Percentiles rank a stretch among this genome's conserved stretches.
Conservation (phyloP, 1,284 basidiomycete genomes). For the Meira miltonrushii region DNA sequence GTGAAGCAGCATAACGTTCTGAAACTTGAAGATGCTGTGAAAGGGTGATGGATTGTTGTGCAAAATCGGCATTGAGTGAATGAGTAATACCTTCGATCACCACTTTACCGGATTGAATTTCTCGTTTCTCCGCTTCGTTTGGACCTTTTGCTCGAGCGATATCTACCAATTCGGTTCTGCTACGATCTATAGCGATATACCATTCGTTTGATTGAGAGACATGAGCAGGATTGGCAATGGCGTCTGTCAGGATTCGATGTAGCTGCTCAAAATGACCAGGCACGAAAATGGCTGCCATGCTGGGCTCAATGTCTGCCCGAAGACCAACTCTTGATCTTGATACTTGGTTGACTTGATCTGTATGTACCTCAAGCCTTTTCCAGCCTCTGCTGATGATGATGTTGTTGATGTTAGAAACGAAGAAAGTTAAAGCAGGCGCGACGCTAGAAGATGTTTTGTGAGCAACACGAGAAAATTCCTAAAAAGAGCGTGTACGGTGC, state of each 20-base stretch:
- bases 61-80: slow-evolving; percentile 45
- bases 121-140: slow-evolving; percentile 41
- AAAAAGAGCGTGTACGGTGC: too few species aligned
- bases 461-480: too few species aligned
- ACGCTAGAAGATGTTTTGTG: too few species aligned
- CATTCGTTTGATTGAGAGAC: slow-evolving; percentile 37
- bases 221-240: slow-evolving; percentile 26
- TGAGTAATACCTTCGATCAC: slow-evolving; percentile 38
- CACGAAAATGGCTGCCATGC: slow-evolving; percentile 26
- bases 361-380: too few species aligned
- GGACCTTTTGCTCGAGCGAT: slow-evolving; percentile 35
- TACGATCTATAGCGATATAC: slow-evolving; percentile 46
- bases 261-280: slow-evolving; percentile 44
- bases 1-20: slow-evolving; percentile 47
- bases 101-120: slow-evolving; percentile 46
- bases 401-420: too few species aligned
- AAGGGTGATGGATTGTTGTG: slow-evolving; percentile 42
- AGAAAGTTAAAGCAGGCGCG: too few species aligned
- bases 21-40: slow-evolving; percentile 41
- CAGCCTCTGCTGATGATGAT: too few species aligned
- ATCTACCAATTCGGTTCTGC: slow-evolving; percentile 33
- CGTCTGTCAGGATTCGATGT: slow-evolving; percentile 33
- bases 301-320: neutral
- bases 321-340: too few species aligned
- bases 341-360: too few species aligned